These are phyloP conservation scores for Sanguinoderma infundibulare DNA, from an alignment of 1,284 basidiomycete species.

Conservation along the genomic window DNA sequence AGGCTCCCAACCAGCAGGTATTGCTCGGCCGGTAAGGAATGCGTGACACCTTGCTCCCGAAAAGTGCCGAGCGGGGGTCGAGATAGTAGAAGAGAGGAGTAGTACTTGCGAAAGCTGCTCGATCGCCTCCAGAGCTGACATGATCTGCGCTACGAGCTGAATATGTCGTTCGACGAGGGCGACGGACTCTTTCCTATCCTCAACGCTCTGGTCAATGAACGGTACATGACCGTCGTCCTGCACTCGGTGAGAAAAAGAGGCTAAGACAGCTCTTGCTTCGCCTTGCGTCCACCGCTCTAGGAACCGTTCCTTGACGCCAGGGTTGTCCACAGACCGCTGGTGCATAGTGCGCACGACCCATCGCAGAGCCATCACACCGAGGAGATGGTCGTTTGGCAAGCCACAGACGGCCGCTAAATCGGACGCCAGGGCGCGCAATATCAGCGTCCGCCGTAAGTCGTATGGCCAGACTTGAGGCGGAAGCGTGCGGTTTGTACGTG, in stretches of 20 bases:
- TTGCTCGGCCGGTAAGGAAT: slow-evolving; percentile 41
- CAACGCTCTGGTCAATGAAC: slow-evolving; percentile 2
- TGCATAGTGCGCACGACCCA: slow-evolving; percentile 61
- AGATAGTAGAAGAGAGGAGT: slow-evolving; percentile 52
- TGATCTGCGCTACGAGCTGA: slow-evolving; percentile 72
- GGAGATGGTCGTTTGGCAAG: slow-evolving; percentile 49
- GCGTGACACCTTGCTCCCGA: slow-evolving; percentile 65
- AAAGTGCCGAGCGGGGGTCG: slow-evolving; percentile 50
- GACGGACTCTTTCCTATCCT: slow-evolving; percentile 12
- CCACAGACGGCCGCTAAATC: slow-evolving; percentile 51
- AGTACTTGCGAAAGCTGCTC: slow-evolving; percentile 64
- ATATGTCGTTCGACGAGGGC: slow-evolving; percentile 62
- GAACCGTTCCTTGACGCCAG: slow-evolving; percentile 54
- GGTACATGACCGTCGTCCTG: slow-evolving; percentile 24
- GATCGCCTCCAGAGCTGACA: slow-evolving; percentile 61
- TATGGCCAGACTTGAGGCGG: slow-evolving; percentile 50
- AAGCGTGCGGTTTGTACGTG: slow-evolving; percentile 1
- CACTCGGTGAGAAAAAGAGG: slow-evolving; percentile 42
- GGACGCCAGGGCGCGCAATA: slow-evolving; percentile 64
- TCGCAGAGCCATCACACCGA: slow-evolving; percentile 59
- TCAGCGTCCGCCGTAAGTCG: slow-evolving; percentile 56
- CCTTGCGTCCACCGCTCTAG: slow-evolving; percentile 70
- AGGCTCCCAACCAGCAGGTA: slow-evolving; percentile 27
- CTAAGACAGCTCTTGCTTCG: slow-evolving; percentile 71
- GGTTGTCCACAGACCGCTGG: slow-evolving; percentile 50